Base-by-base conservation (phyloP, 345 rosid genomes). In the Camelina sativa region DNA sequence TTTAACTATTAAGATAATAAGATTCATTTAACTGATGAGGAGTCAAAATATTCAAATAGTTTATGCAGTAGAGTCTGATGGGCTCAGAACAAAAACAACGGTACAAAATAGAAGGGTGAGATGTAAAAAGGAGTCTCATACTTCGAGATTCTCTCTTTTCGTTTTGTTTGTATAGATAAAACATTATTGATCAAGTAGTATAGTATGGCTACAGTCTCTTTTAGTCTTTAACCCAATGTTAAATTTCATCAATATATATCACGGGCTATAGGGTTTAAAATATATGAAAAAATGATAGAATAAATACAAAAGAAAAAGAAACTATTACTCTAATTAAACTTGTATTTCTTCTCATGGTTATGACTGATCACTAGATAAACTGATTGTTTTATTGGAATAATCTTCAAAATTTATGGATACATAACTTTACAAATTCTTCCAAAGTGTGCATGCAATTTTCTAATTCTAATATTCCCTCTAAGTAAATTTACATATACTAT, bases 111-210 rank as follows among this genome's bases (percentile, higher is more conserved):
- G 79, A 75, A 60, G 78, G 37, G 74, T 50, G 59, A 43, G 11
- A 28, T 40, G 38, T 66, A 48, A 48, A 58, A 59, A 58, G 23
- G 67, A n/a, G 65, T 52, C 62, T 63, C 70, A 54, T 57, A 67
- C 79, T 75, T 75, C 68, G 73, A 75, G 79, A 75, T 75, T 51
- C 79, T 52, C 63, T 60, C 55, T 67, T 75, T 67, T 67, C 62
- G 47, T 67, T 67, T 75, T 67, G 68, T 75, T 67, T 50, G 12
- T 22, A 59, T 47, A 67, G 15, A 56, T 12, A 30, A 67, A 59
- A 67, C 34, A 67, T 50, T 13, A 19, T 28, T 48, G 43, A 75
- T 75, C 62, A 40, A 59, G 46, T 50, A 17, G 25, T 48, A 12
- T 66, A 34, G 10, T 46, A 3, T 30, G 19, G 17, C 19, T 65